Evolutionary conservation across 805 yeast genomes (phyloP), one percentile per base, ranked within the genome.

Genomic region (Candida quercuum): DNA sequence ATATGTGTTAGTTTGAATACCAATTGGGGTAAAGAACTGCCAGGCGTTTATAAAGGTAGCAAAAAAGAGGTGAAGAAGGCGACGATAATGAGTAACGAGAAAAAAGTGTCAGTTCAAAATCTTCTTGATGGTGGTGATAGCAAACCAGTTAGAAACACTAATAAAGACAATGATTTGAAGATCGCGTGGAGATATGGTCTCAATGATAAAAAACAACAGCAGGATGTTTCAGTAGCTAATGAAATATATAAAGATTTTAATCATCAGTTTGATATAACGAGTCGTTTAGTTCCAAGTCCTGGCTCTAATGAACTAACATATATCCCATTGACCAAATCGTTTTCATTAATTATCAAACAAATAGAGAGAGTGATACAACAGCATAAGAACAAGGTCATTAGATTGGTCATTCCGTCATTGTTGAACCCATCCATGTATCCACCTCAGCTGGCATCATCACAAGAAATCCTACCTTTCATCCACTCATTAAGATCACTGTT

Each of bases 161-260:
- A 35, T 20, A 28, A 31, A 32, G 49, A 48, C 17, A 22, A 62
- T 6, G 86, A 81, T 46, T 64, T 89, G 71, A 85, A 81, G 54
- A 89, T 89, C 48, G 97, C 98, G 1, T 89, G 98, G 98, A 74
- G 97, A 51, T 89, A 89, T 53, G 93, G 91, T 0, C 61, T 67
- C 37, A 66, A 66, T 18, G 64, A 66, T 8, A 31, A 36, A 18
- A 62, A 60, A 31, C 39, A 48, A 46, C 47, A 52, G 28, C 45
- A 32, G 38, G 51, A 42, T 32, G 36, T 36, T 7, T 37, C 43
- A 10, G 29, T 28, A 6, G 59, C 49, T 11, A 59, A 59, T 28
- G 68, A 57, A 5, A 55, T 60, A 2, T 66, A 68, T 47, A 79
- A 79, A 29, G 57, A 78, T 45, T 86, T 77, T 57, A 72, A 61